These are phyloP conservation scores for Heritiera littoralis DNA, from an alignment of 345 rosid genomes.

Conservation along the genomic window DNA sequence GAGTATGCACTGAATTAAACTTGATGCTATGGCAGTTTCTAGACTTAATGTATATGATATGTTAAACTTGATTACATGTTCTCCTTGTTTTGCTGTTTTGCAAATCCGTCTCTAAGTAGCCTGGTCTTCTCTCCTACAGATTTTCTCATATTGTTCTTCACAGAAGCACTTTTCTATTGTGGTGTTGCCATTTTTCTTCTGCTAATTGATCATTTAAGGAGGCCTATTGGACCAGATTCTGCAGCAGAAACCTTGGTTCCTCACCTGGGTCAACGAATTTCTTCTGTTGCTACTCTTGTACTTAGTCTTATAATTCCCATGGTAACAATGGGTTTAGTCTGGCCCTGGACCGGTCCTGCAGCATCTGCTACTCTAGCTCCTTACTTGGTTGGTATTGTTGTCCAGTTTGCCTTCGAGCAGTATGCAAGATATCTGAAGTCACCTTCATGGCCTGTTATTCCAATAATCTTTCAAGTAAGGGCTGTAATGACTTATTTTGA, in stretches of 20 bases:
- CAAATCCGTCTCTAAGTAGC: slow-evolving; percentile 13
- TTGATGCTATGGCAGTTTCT: not conserved
- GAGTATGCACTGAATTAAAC: not conserved
- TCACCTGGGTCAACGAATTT: slow-evolving; percentile 70
- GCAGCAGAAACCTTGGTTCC: slow-evolving; percentile 33
- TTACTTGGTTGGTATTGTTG: slow-evolving; percentile 85
- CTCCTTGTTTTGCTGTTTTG: slow-evolving; percentile 5
- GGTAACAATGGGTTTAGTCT: slow-evolving; percentile 98
- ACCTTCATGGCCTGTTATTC: slow-evolving; percentile 76
- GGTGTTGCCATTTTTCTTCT: slow-evolving; percentile 80
- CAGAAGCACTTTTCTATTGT: slow-evolving; percentile 94
- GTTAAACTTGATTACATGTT: not conserved
- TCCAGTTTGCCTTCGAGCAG: slow-evolving; percentile 94
- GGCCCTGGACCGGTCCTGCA: slow-evolving; percentile 99
- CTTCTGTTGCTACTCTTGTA: slow-evolving; percentile 83
- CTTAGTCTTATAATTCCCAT: slow-evolving; percentile 90
- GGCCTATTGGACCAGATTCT: slow-evolving; percentile 37
- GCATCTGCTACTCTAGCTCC: slow-evolving; percentile 99
- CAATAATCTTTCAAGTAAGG: slow-evolving; percentile 83
- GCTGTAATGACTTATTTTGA: slow-evolving; percentile 12
- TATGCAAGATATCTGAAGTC: slow-evolving; percentile 71
- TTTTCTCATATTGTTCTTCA: slow-evolving; percentile 94
- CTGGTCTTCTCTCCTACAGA: slow-evolving; percentile 51
- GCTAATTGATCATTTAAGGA: slow-evolving; percentile 63
- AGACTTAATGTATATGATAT: slow-evolving; percentile 5